phyloP scores from a whole-genome alignment of 2,329 filamentous ascomycete genomes.

The Aspergillus sp. region DNA sequence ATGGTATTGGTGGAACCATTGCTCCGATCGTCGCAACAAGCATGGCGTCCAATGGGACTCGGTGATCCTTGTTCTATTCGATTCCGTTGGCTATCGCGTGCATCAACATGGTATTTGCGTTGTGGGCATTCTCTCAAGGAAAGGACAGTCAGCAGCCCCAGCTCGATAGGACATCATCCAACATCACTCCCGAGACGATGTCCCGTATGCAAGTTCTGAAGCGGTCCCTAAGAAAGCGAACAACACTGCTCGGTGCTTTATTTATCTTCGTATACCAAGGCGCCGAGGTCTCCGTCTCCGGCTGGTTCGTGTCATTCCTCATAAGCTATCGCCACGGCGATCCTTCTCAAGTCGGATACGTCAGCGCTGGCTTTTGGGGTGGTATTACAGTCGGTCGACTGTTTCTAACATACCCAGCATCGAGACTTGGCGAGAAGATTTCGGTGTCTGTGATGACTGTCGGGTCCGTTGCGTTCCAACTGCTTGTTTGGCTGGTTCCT shows the following conservation, averaged over 20 bases:
- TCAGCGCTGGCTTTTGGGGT: slow-evolving; percentile 67
- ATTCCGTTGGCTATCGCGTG: slow-evolving; percentile 61
- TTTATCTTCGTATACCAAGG: slow-evolving; percentile 89
- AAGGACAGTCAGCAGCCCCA: no score
- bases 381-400: slow-evolving; percentile 78
- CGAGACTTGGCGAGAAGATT: slow-evolving; percentile 66
- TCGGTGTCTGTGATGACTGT: slow-evolving; percentile 65
- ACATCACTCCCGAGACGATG: no score
- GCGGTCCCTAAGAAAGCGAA: slow-evolving; percentile 51
- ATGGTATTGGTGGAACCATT: slow-evolving; percentile 61
- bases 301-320: slow-evolving; percentile 84
- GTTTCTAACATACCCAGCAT: slow-evolving; percentile 64
- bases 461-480: slow-evolving; percentile 66
- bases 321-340: slow-evolving; percentile 70
- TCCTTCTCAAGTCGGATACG: slow-evolving; percentile 72
- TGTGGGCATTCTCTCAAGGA: slow-evolving; percentile 65
- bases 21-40: slow-evolving; percentile 74
- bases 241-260: slow-evolving; percentile 71
- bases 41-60: slow-evolving; percentile 60
- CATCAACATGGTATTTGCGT: slow-evolving; percentile 57
- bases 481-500: slow-evolving; percentile 77
- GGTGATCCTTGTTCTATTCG: slow-evolving; percentile 73
- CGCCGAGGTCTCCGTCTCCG: slow-evolving; percentile 77
- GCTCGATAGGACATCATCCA: no score
- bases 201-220: slow-evolving; percentile 36